Evolutionary conservation across 2,329 filamentous ascomycete genomes (phyloP), one percentile per base, ranked within the genome.

Genomic region (Polytolypa hystricis): DNA sequence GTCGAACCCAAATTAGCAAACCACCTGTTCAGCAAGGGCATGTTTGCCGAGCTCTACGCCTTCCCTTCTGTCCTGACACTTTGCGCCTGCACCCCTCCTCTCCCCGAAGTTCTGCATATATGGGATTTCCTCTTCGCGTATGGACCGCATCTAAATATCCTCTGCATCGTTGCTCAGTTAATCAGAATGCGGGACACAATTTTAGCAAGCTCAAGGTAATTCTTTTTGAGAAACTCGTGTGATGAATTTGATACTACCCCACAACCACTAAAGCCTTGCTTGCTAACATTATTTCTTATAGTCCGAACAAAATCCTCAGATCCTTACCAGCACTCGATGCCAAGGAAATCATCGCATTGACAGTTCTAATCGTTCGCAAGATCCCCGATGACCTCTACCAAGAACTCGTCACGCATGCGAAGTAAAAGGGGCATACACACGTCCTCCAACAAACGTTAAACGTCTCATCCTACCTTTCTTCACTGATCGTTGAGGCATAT

Each of bases 101-200:
- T 98, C 37, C 89, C 89, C 0, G 89, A 98, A 61, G 91, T 98
- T 0, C 62, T 98, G 38, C 76, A 83, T 44, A 71, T 98, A 2
- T 98, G 91, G 91, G 91, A 98, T 57, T 98, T 98, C 50, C 63
- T 98, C 15, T 93, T 98, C 53, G 89, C 91, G 0, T 98, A 95
- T 49, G 91, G 91, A 0, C 79, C 86, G 23, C 91, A 98, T 58
- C 61, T 98, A 42, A 98, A 98, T 53, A 84, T 98, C 38, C 64
- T 98, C 15, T 96, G 91, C 57, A 95, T 98, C 45, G 91, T 96
- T 11, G 89, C 89, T 10, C 91, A 98, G 62, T 67, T 98, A 35
- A 80, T 95, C 33, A 74, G 93, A 51, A 84, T 95, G 63, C 72
- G 87, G 41, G 81, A 87, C 39, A 78, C 84, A 42, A 79, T 98